Evolutionary conservation across 179 eudicot species (phyloP).

Genomic region (Beta corolliflora): DNA sequence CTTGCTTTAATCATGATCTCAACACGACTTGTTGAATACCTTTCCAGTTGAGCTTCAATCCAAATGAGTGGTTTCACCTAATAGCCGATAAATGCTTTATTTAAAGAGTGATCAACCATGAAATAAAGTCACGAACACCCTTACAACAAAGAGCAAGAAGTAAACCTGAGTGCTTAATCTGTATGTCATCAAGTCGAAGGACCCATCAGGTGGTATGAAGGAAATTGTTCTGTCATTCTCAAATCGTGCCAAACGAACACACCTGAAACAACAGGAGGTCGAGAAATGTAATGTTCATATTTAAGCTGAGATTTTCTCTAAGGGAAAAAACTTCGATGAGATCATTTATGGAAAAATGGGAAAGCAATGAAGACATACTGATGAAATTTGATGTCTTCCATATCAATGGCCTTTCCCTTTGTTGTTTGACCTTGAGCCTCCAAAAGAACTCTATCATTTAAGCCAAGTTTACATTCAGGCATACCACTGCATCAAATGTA

Average conservation of each 20-base stretch:
- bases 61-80: slow-evolving; percentile 90
- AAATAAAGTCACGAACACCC: not conserved
- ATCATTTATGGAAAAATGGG: not conserved
- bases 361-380: slow-evolving; percentile 54
- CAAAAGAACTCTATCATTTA: slow-evolving; percentile 66
- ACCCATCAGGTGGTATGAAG: slow-evolving; percentile 87
- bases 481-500: slow-evolving; percentile 61
- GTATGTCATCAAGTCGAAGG: slow-evolving; percentile 89
- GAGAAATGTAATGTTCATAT: not conserved
- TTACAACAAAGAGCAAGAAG: not conserved
- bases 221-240: slow-evolving; percentile 91
- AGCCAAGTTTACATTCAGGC: slow-evolving; percentile 93
- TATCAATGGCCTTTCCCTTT: slow-evolving; percentile 72
- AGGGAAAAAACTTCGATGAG: not conserved
- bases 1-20: slow-evolving; percentile 80
- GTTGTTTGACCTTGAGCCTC: slow-evolving; percentile 71
- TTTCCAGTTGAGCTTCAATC: slow-evolving; percentile 87
- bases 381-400: slow-evolving; percentile 89
- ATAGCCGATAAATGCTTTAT: slow-evolving; percentile 11
- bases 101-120: not conserved
- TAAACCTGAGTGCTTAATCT: slow-evolving; percentile 79
- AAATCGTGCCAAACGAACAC: slow-evolving; percentile 86
- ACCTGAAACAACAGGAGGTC: slow-evolving; percentile 36
- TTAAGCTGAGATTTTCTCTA: not conserved
- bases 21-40: slow-evolving; percentile 71